Percentiles rank a stretch among this genome's conserved stretches.
Conservation (phyloP, 169 alveolate species). For the Cryptosporidium viatorum region DNA sequence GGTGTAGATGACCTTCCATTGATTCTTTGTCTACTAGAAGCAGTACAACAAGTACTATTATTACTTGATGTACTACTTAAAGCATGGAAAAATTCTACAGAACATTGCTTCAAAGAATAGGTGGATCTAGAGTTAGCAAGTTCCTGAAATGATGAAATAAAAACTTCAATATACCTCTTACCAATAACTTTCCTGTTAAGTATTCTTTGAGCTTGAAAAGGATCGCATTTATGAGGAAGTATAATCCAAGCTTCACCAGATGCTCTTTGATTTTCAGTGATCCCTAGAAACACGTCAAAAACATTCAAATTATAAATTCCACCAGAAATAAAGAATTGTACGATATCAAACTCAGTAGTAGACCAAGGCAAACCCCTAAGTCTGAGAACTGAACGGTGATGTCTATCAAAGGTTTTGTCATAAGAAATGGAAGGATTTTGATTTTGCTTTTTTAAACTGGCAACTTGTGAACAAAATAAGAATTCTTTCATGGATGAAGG, state of each 20-base stretch:
- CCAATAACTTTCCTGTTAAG: constrained; percentile 35
- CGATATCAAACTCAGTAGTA: constrained; percentile 78
- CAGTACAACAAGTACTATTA: neutral
- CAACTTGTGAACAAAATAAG: constrained; percentile 3
- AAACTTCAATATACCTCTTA: constrained; percentile 60
- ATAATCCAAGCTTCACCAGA: constrained; percentile 62
- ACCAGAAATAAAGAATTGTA: constrained; percentile 73
- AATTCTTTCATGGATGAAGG: constrained; percentile 47
- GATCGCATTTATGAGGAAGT: constrained; percentile 51
- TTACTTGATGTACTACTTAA: neutral
- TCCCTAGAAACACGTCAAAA: constrained; percentile 31
- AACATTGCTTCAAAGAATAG: neutral
- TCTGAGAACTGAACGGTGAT: constrained; percentile 64
- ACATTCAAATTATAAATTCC: constrained; percentile 16
- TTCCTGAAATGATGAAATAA: constrained; percentile 30
- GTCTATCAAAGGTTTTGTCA: neutral
- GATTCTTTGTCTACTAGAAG: neutral
- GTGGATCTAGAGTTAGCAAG: constrained; percentile 9
- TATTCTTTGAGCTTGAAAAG: constrained; percentile 24
- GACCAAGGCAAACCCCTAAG: constrained; percentile 83
- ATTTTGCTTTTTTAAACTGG: neutral
- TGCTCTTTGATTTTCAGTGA: constrained; percentile 19
- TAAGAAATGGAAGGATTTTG: neutral
- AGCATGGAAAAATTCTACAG: neutral
- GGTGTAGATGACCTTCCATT: neutral